phyloP scores from a whole-genome alignment of 768 basidiomycete species.

The Trametes cingulata region DNA sequence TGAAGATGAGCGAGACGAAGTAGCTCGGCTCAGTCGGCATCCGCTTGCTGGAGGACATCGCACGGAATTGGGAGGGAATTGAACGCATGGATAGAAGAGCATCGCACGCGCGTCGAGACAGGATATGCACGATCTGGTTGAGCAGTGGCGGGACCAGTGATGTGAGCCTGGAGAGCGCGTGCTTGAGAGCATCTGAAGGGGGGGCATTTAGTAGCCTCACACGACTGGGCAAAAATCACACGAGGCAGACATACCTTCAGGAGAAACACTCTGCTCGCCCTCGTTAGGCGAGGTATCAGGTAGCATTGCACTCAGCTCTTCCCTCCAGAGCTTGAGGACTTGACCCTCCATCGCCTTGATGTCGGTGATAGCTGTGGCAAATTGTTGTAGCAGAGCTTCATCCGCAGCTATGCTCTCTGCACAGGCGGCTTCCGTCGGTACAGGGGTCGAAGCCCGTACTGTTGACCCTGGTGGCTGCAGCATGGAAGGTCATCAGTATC shows the following conservation, averaged over 20 bases:
- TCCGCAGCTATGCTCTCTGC: slow-evolving; percentile 61
- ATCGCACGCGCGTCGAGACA: slow-evolving; percentile 83
- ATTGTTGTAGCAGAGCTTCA: slow-evolving; percentile 65
- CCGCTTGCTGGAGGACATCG: slow-evolving; percentile 69
- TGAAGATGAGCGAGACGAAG: slow-evolving; percentile 80
- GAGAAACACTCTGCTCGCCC: slow-evolving; percentile 34
- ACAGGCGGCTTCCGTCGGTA: slow-evolving; percentile 48
- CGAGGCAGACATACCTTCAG: slow-evolving; percentile 52
- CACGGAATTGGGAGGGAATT: slow-evolving; percentile 88
- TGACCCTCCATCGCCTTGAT: slow-evolving; percentile 57
- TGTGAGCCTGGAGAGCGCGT: slow-evolving; percentile 50
- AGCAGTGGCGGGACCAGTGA: slow-evolving; percentile 59
- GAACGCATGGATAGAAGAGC: slow-evolving; percentile 81
- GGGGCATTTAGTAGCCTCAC: background rate
- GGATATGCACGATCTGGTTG: slow-evolving; percentile 63
- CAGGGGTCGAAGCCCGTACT: slow-evolving; percentile 56
- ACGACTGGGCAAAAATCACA: background rate
- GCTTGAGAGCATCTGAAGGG: slow-evolving; percentile 53
- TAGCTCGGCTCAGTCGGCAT: slow-evolving; percentile 79
- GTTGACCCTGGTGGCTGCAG: slow-evolving; percentile 22
- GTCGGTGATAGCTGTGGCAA: slow-evolving; percentile 68
- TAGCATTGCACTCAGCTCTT: slow-evolving; percentile 64
- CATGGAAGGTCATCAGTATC: background rate
- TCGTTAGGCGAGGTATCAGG: slow-evolving; percentile 40
- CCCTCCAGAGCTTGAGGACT: slow-evolving; percentile 61